Conservation (phyloP, 192 early-diverging fungal genomes). For the Coemansia sp. region DNA sequence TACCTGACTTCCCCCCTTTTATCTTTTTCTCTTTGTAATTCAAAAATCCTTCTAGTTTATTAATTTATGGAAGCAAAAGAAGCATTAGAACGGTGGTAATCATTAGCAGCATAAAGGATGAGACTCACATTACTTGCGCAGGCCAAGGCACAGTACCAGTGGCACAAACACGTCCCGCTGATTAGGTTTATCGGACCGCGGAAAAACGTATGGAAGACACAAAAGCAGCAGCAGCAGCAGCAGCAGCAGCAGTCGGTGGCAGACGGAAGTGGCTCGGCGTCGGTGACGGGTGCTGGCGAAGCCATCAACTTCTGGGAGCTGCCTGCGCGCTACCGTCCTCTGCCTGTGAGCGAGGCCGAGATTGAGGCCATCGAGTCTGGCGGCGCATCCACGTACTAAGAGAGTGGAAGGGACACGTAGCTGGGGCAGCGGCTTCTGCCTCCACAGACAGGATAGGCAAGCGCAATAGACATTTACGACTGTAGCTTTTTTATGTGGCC, state of each 20-base stretch:
- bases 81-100: too few relatives aligned
- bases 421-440: too few relatives aligned
- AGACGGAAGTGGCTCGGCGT: not conserved
- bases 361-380: constrained; percentile 56
- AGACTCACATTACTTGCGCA: constrained; percentile 22
- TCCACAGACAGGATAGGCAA: too few relatives aligned
- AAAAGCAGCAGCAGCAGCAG: constrained; percentile 9
- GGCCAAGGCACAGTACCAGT: constrained; percentile 46
- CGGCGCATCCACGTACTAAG: constrained; percentile 34
- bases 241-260: not conserved
- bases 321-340: constrained; percentile 52
- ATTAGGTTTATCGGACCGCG: constrained; percentile 50
- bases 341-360: constrained; percentile 38
- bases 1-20: not conserved
- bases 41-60: not conserved
- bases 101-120: constrained; percentile 10
- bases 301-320: constrained; percentile 55
- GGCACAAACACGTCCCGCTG: constrained; percentile 51
- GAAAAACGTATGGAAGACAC: constrained; percentile 36
- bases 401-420: not conserved
- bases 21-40: not conserved
- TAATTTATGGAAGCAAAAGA: not conserved
- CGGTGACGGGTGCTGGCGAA: not conserved
- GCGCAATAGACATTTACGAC: too few relatives aligned
- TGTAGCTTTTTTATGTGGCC: too few relatives aligned